Evolutionary conservation across 768 basidiomycete species (phyloP).

Genomic region (Tulasnella sp.): DNA sequence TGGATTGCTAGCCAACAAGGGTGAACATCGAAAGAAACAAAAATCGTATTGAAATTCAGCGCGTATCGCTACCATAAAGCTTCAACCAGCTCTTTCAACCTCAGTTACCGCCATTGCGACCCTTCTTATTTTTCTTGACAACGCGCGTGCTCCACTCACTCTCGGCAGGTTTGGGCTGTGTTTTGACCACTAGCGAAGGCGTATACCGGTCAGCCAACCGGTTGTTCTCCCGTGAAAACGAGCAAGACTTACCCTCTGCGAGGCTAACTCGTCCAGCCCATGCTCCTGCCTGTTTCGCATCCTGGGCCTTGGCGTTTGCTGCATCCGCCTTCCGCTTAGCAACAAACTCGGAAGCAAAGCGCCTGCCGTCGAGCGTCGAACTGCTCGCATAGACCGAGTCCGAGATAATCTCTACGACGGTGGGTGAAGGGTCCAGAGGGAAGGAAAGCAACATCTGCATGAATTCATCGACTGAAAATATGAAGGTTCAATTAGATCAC

Average conservation of each 20-base stretch:
- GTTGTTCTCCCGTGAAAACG: neutral
- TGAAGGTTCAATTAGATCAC: neutral
- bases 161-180: constrained; percentile 68
- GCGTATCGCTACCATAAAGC: neutral
- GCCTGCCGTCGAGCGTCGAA: constrained; percentile 88
- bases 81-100: neutral
- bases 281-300: constrained; percentile 34
- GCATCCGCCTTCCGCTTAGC: constrained; percentile 82
- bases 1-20: neutral
- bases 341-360: constrained; percentile 91
- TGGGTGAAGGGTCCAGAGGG: constrained; percentile 80
- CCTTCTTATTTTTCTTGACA: constrained; percentile 89
- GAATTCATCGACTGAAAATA: constrained; percentile 81
- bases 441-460: constrained; percentile 93
- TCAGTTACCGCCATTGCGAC: constrained; percentile 45
- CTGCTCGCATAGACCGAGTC: constrained; percentile 94
- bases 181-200: constrained; percentile 65
- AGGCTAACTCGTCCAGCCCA: constrained; percentile 48
- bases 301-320: constrained; percentile 48
- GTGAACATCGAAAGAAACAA: neutral
- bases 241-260: constrained; percentile 52
- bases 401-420: constrained; percentile 85
- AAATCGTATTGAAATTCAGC: neutral
- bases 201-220: neutral
- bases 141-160: constrained; percentile 87